These are phyloP conservation scores for Cyathus striatus DNA, from an alignment of 768 basidiomycete species.

Conservation along the genomic window DNA sequence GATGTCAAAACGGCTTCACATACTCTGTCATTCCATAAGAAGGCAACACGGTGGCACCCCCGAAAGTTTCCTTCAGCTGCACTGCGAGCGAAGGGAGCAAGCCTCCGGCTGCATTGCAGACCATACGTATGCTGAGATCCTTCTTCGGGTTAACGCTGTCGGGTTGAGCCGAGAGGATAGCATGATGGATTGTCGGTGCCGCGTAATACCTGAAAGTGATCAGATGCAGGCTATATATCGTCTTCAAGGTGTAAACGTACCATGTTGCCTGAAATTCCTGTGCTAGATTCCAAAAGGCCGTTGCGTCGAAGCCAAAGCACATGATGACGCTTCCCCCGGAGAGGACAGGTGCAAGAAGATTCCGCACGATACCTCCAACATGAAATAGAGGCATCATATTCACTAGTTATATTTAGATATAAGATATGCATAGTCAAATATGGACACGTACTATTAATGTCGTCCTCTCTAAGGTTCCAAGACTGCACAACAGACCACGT, in stretches of 20 bases:
- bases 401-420: conserved; percentile 15
- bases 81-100: conserved; percentile 48
- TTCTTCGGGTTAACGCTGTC: conserved; percentile 20
- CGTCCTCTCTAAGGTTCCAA: conserved; percentile 30
- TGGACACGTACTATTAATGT: conserved; percentile 39
- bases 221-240: conserved; percentile 2
- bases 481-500: conserved; percentile 38
- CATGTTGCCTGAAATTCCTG: conserved; percentile 38
- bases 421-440: conserved; percentile 2
- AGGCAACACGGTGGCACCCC: conserved; percentile 49
- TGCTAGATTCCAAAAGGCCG: conserved; percentile 42
- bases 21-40: conserved; percentile 59
- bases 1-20: conserved; percentile 6
- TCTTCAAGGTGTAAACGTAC: conserved; percentile 25
- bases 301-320: conserved; percentile 49
- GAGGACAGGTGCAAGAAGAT: conserved; percentile 50
- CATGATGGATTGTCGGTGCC: conserved; percentile 45
- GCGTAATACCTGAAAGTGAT: conserved; percentile 37
- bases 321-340: conserved; percentile 53
- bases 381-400: conserved; percentile 57
- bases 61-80: conserved; percentile 41
- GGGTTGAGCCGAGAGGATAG: conserved; percentile 36
- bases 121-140: conserved; percentile 37
- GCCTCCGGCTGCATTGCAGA: conserved; percentile 48
- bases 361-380: conserved; percentile 56